These are phyloP conservation scores for Fusarium bulbicola DNA, from an alignment of 2,329 filamentous ascomycete genomes.

Conservation along the genomic window DNA sequence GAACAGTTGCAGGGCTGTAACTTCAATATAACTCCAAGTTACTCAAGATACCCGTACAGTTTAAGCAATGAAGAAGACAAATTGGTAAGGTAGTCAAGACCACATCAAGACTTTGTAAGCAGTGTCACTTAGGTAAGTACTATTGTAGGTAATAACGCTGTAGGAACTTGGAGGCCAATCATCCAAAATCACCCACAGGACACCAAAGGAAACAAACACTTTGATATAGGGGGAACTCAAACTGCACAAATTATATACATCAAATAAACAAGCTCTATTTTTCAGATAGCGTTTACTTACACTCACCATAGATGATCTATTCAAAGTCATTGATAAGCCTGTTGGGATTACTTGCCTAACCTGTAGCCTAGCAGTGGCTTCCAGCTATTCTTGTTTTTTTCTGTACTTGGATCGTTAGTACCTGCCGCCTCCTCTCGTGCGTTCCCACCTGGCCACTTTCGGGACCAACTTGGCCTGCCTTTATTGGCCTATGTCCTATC, in stretches of 20 bases:
- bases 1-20: not conserved
- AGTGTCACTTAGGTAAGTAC: not conserved
- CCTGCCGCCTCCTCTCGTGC: not conserved
- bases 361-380: not conserved
- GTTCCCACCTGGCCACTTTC: constrained; percentile 19
- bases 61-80: not conserved
- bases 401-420: not conserved
- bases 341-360: not conserved
- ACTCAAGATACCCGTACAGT: not conserved
- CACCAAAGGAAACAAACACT: constrained; percentile 9
- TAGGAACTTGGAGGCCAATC: not conserved
- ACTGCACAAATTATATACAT: not conserved
- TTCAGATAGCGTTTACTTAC: not conserved
- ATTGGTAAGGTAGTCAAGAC: not conserved
- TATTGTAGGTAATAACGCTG: not conserved
- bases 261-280: not conserved
- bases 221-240: not conserved
- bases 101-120: not conserved
- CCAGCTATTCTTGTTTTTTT: not conserved
- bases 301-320: not conserved
- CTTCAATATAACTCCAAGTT: not conserved
- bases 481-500: constrained; percentile 11
- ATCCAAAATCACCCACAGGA: not conserved
- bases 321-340: not conserved
- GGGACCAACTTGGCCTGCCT: constrained; percentile 12